Conservation (phyloP, 305 asterid species). For the Fraxinus baroniana region DNA sequence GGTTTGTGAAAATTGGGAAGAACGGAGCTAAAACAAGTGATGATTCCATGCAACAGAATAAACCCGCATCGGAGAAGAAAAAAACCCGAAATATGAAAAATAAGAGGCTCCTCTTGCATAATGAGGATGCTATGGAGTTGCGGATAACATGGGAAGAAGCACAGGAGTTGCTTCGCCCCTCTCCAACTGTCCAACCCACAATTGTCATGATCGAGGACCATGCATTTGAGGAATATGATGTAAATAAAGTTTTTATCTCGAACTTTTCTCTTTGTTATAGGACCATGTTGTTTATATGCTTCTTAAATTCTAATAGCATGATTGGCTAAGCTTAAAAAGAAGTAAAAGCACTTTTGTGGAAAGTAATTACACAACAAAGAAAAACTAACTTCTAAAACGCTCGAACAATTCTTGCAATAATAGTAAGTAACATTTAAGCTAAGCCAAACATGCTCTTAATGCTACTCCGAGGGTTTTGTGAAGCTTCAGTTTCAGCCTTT, state of each 20-base stretch:
- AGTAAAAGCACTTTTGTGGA: neutral
- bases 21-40: slow-evolving; percentile 59
- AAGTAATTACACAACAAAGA: neutral
- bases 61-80: slow-evolving; percentile 56
- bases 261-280: neutral
- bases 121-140: slow-evolving; percentile 71
- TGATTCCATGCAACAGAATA: slow-evolving; percentile 44
- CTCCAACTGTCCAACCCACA: slow-evolving; percentile 53
- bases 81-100: slow-evolving; percentile 74
- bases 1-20: slow-evolving; percentile 33
- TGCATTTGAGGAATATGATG: slow-evolving; percentile 83
- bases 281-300: neutral
- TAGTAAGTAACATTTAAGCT: neutral
- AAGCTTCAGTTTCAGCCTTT: slow-evolving; percentile 1
- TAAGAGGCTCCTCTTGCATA: slow-evolving; percentile 78
- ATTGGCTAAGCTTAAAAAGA: neutral
- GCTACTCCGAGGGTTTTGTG: neutral
- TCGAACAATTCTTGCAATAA: neutral
- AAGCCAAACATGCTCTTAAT: neutral
- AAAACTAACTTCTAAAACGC: neutral
- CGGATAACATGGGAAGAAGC: slow-evolving; percentile 91
- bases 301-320: neutral
- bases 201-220: slow-evolving; percentile 55
- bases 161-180: slow-evolving; percentile 80
- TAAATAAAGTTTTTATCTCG: slow-evolving; percentile 20